Percentiles rank a stretch among this genome's conserved stretches.
Evolutionary conservation across 495 filamentous ascomycete species (phyloP).

Genomic region (Staphylotrichum tortipilum): DNA sequence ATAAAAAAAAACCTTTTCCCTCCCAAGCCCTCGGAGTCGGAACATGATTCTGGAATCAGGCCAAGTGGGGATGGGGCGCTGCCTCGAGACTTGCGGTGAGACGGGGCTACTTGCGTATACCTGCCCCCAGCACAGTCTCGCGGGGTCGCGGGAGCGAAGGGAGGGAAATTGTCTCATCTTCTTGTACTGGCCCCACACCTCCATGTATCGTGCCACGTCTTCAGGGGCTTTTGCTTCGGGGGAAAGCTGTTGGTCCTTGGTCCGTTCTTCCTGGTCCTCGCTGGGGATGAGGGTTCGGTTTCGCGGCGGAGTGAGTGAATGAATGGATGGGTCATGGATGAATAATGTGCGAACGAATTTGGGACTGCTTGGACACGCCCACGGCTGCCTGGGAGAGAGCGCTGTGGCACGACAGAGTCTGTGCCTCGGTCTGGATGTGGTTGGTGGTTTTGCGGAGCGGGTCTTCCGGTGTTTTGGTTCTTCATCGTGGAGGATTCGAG

Average conservation of each 20-base stretch:
- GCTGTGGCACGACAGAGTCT: no score
- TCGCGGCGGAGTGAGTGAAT: no score
- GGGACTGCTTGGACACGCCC: no score
- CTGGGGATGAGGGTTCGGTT: no score
- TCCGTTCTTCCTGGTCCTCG: no score
- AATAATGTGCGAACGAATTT: no score
- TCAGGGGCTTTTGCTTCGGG: neutral
- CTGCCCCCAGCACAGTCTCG: neutral
- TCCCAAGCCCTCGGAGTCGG: constrained; percentile 1
- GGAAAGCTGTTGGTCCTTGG: neutral
- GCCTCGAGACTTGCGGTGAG: constrained; percentile 5
- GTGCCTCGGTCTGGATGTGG: neutral
- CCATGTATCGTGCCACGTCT: constrained; percentile 8
- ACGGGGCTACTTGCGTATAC: constrained; percentile 5
- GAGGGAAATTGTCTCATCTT: neutral
- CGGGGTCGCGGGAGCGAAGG: no score
- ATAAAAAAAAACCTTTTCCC: neutral
- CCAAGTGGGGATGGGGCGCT: neutral
- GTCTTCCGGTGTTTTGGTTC: neutral
- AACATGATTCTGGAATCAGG: constrained; percentile 10
- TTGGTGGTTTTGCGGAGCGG: neutral
- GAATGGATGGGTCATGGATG: no score
- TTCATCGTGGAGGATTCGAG: neutral
- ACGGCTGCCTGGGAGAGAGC: no score
- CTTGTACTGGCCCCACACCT: neutral